These are phyloP conservation scores for Sugiyamaella marilandica DNA, from an alignment of 805 yeast species.

Conservation along the genomic window DNA sequence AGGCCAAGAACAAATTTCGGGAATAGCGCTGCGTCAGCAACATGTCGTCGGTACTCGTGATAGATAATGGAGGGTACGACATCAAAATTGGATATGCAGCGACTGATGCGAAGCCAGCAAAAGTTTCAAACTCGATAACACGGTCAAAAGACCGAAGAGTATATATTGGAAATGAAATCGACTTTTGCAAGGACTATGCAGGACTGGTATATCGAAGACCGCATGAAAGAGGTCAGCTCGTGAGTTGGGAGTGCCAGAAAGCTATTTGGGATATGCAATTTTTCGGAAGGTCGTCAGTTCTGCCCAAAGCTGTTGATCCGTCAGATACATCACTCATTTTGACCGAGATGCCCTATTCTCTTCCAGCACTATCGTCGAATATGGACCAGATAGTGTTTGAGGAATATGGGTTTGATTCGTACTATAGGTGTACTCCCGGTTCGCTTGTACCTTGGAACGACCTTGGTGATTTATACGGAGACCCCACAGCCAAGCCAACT, in stretches of 20 bases:
- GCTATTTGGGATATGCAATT: slow-evolving; percentile 85
- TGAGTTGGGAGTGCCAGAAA: slow-evolving; percentile 87
- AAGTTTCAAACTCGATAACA: slow-evolving; percentile 64
- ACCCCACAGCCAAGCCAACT: slow-evolving; percentile 11
- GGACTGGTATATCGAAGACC: slow-evolving; percentile 76
- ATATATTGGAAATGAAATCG: slow-evolving; percentile 66
- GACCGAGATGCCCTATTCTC: slow-evolving; percentile 75
- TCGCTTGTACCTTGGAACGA: slow-evolving; percentile 54
- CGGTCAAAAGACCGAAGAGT: slow-evolving; percentile 70
- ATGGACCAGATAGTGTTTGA: slow-evolving; percentile 92
- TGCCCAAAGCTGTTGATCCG: slow-evolving; percentile 30
- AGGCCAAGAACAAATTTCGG: too few relatives aligned
- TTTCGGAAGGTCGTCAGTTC: slow-evolving; percentile 38
- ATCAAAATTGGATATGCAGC: slow-evolving; percentile 59
- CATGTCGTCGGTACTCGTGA: slow-evolving; percentile 39
- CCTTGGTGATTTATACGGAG: slow-evolving; percentile 29
- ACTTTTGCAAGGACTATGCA: slow-evolving; percentile 63
- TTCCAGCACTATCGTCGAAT: slow-evolving; percentile 75
- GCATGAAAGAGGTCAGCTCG: slow-evolving; percentile 79
- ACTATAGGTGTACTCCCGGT: slow-evolving; percentile 57
- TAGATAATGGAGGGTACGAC: slow-evolving; percentile 88
- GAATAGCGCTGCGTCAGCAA: too few relatives aligned
- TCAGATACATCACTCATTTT: slow-evolving; percentile 57
- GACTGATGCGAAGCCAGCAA: slow-evolving; percentile 40
- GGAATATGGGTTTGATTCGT: slow-evolving; percentile 74